phyloP scores from a whole-genome alignment of 2,329 filamentous ascomycete species.

The Tolypocladium paradoxum region DNA sequence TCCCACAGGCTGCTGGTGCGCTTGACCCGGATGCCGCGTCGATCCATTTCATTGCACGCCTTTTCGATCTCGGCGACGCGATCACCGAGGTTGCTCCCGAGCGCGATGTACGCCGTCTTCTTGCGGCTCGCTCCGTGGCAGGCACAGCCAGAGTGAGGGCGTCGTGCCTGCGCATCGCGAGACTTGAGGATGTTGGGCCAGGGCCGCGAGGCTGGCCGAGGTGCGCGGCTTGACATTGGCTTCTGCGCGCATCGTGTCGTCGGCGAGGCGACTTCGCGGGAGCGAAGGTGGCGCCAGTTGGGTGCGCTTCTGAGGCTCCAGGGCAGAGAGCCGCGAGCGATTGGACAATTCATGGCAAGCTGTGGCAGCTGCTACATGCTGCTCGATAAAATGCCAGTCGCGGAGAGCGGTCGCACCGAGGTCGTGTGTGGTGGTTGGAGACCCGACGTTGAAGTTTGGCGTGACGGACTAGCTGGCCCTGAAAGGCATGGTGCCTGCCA shows the following conservation, averaged over 20 bases:
- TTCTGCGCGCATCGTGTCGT: background rate
- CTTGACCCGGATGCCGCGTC: constrained; percentile 59
- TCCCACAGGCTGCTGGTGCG: constrained; percentile 87
- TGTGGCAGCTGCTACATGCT: background rate
- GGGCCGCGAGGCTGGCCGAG: background rate
- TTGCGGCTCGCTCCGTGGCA: constrained; percentile 21
- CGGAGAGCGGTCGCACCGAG: background rate
- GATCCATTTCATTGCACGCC: constrained; percentile 69
- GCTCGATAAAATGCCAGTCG: background rate
- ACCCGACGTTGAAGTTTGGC: constrained; percentile 1
- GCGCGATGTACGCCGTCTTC: constrained; percentile 63
- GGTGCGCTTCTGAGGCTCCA: background rate
- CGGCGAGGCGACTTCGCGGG: background rate
- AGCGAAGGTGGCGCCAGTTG: background rate
- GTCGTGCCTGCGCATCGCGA: background rate
- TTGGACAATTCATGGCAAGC: background rate
- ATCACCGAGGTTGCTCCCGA: constrained; percentile 89
- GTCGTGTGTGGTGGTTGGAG: background rate
- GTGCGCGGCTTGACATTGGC: background rate
- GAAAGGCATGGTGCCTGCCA: background rate
- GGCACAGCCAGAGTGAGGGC: constrained; percentile 20
- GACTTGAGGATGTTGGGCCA: background rate
- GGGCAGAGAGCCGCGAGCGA: background rate
- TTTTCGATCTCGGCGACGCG: constrained; percentile 74
- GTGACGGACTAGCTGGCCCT: background rate